Conservation (phyloP, 2,329 filamentous ascomycete genomes). For the Phoma sp. region DNA sequence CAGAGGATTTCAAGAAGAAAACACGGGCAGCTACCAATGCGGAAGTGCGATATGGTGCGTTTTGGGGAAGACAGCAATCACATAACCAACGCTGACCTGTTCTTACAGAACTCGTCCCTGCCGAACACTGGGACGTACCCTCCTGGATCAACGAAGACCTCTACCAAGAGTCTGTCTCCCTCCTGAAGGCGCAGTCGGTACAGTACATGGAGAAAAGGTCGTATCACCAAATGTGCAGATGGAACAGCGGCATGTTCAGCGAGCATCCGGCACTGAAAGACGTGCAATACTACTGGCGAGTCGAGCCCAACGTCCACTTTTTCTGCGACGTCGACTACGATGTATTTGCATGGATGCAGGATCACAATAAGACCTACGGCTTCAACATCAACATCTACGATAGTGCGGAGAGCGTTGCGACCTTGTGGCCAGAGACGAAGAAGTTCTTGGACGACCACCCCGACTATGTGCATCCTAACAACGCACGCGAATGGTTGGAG, state of each 20-base stretch:
- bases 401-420: slow-evolving; percentile 81
- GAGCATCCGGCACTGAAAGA: slow-evolving; percentile 86
- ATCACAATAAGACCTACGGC: slow-evolving; percentile 98
- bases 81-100: slow-evolving; percentile 7
- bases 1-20: slow-evolving; percentile 86
- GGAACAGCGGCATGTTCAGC: slow-evolving; percentile 99
- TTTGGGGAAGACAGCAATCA: rapidly evolving
- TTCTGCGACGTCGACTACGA: slow-evolving; percentile 99
- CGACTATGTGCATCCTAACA: slow-evolving; percentile 80
- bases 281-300: slow-evolving; percentile 94
- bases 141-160: slow-evolving; percentile 91
- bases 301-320: slow-evolving; percentile 98
- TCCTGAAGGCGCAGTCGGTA: slow-evolving; percentile 82
- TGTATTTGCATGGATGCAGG: slow-evolving; percentile 96
- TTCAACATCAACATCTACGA: slow-evolving; percentile 99
- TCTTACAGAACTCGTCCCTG: slow-evolving; percentile 78
- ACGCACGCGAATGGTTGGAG: slow-evolving; percentile 85
- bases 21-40: slow-evolving; percentile 86
- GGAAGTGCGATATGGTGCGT: slow-evolving; percentile 78
- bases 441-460: slow-evolving; percentile 89
- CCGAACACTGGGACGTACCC: slow-evolving; percentile 91
- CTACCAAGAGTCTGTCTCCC: slow-evolving; percentile 81
- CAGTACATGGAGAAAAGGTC: slow-evolving; percentile 89
- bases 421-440: slow-evolving; percentile 92
- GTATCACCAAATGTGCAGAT: slow-evolving; percentile 99